These are phyloP conservation scores for Talaromyces marneffei DNA, from an alignment of 2,329 filamentous ascomycete genomes.

Conservation along the genomic window DNA sequence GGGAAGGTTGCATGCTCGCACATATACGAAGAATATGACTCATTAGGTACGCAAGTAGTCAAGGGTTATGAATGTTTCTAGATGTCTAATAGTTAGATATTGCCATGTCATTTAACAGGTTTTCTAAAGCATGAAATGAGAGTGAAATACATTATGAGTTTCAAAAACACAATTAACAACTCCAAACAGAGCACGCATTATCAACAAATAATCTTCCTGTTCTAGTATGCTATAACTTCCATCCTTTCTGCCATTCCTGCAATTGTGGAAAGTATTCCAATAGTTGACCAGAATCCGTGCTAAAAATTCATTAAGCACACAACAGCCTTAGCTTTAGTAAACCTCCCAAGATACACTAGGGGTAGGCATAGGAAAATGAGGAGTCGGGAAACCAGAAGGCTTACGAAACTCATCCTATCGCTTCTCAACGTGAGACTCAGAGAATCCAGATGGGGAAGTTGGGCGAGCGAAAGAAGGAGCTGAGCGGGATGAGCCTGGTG, in stretches of 20 bases:
- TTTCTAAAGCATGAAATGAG: neutral
- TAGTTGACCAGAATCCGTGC: neutral
- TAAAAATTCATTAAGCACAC: neutral
- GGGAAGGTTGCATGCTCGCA: constrained; percentile 40
- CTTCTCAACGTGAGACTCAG: neutral
- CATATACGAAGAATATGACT: constrained; percentile 20
- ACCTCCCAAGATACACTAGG: too few relatives aligned
- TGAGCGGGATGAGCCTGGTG: neutral
- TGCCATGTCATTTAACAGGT: neutral
- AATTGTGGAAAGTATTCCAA: too few relatives aligned
- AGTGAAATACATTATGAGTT: neutral
- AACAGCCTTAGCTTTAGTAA: neutral
- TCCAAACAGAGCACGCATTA: neutral
- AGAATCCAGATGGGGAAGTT: neutral
- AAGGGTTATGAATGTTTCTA: neutral
- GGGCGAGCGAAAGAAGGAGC: neutral
- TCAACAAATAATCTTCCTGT: neutral
- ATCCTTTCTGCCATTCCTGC: neutral
- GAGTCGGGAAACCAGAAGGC: neutral
- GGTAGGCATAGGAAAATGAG: neutral
- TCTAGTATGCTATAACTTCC: neutral
- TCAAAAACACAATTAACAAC: neutral
- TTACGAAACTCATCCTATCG: neutral
- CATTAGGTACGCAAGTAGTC: neutral
- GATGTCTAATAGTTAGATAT: neutral